Evolutionary conservation across 352 stramenopile genomes (phyloP).

Genomic region (Albugo laibachii): DNA sequence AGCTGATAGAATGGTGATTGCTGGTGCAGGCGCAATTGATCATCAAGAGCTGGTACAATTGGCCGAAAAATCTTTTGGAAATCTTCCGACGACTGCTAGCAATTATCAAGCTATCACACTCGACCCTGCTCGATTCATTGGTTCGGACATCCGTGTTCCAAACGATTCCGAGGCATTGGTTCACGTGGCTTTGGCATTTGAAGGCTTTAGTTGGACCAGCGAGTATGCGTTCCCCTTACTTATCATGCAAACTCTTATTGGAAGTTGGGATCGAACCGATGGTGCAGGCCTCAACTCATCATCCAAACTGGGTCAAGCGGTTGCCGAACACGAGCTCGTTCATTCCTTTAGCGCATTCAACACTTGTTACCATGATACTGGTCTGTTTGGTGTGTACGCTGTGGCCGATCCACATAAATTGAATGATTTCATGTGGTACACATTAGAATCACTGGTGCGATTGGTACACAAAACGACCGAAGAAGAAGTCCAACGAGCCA

Average conservation of each 20-base stretch:
- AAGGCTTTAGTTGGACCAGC: slow-evolving; percentile 95
- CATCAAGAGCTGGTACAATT: slow-evolving; percentile 95
- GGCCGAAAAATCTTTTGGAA: slow-evolving; percentile 92
- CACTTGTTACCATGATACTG: slow-evolving; percentile 99
- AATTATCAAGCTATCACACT: slow-evolving; percentile 25
- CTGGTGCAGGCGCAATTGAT: slow-evolving; percentile 93
- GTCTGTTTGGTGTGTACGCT: slow-evolving; percentile 97
- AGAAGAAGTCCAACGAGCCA: slow-evolving; percentile 94
- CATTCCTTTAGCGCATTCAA: slow-evolving; percentile 99
- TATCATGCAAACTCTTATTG: slow-evolving; percentile 91
- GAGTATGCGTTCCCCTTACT: slow-evolving; percentile 97
- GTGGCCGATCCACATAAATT: slow-evolving; percentile 90
- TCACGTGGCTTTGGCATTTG: slow-evolving; percentile 94
- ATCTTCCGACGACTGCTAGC: slow-evolving; percentile 58
- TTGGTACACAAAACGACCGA: slow-evolving; percentile 93
- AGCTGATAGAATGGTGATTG: slow-evolving; percentile 97
- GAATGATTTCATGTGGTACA: slow-evolving; percentile 88
- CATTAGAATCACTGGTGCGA: slow-evolving; percentile 88
- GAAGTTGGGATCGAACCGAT: slow-evolving; percentile 82
- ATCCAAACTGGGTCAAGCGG: slow-evolving; percentile 90
- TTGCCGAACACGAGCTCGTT: slow-evolving; percentile 90
- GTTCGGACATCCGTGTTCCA: slow-evolving; percentile 84
- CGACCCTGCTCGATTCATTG: slow-evolving; percentile 66
- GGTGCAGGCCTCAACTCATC: slow-evolving; percentile 89
- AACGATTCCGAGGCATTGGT: slow-evolving; percentile 77